Evolutionary conservation across 495 filamentous ascomycete species (phyloP), one percentile per base, ranked within the genome.

Genomic region (Aspergillus hancockii): DNA sequence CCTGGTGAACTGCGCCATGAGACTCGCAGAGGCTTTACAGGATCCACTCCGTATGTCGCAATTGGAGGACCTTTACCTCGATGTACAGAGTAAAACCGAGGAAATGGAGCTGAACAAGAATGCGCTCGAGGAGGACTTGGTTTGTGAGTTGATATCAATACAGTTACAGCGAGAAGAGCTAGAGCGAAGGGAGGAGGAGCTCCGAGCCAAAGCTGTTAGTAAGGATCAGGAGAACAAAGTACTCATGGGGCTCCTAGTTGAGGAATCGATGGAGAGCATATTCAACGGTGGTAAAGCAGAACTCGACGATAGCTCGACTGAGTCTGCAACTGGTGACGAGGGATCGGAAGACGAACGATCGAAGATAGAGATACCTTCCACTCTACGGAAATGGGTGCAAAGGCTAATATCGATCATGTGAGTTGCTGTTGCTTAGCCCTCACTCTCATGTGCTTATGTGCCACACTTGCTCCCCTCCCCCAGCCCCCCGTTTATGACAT

Each of bases 41-140:
- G 68, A 77, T 58, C 54, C 61, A 16, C 55, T 56, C 23, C 72
- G 72, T 40, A 64, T 64, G n/a, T 45, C 61, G 40, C 62, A 75
- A 58, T 61, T 77, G 32, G 69, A 74, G 56, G 67, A 72, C 18
- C 63, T 76, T 23, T 54, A 67, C 54, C 58, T 64, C 30, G 73
- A 77, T 60, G 60, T 75, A 23, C 66, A 69, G 18, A 64, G 53
- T 36, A 69, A 70, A 52, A 72, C 73, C 43, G 67, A 69, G 57
- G 64, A 64, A 45, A 75, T 75, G 70, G 71, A 77, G 55, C 57
- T 76, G 13, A 74, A 71, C 45, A 76, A 76, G 62, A 74, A 75
- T 59, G 66, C 62, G 46, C 51, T 77, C n/a, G 72, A 74, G 56
- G 67, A 68, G 41, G 60, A 58, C 43, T 55, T 67, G n/a, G 54